phyloP scores from a whole-genome alignment of 75 land plant genomes.

The Picea sitchensis region DNA sequence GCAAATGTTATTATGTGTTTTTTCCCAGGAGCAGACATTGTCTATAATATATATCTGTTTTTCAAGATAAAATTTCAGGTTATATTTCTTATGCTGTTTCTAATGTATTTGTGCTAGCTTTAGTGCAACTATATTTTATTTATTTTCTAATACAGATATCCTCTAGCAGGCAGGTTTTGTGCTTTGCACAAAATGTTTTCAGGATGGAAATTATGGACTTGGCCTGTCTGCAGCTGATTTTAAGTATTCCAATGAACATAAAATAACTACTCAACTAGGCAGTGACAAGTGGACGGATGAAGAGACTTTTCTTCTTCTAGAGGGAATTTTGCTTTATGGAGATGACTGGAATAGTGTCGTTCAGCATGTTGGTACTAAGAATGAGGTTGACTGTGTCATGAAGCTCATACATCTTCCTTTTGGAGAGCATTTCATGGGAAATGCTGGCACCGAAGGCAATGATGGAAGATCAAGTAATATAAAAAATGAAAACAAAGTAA shows the following conservation, averaged over 20 bases:
- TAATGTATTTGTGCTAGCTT: no score
- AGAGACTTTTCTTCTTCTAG: constrained; percentile 80
- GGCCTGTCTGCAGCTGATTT: constrained; percentile 41
- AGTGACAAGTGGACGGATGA: constrained; percentile 66
- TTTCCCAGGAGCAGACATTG: no score
- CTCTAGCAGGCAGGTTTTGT: constrained; percentile 34
- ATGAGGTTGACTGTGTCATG: constrained; percentile 66
- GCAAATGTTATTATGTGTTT: no score
- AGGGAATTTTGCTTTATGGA: constrained; percentile 67
- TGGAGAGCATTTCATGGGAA: constrained; percentile 63
- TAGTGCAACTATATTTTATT: no score
- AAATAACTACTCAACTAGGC: neutral
- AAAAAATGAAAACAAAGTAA: constrained; percentile 13
- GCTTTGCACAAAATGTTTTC: constrained; percentile 64
- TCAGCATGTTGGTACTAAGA: constrained; percentile 64
- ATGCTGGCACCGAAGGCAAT: constrained; percentile 15
- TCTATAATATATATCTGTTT: no score
- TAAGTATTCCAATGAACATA: constrained; percentile 10
- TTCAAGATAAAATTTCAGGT: no score
- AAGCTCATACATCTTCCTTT: constrained; percentile 85
- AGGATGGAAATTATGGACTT: constrained; percentile 37
- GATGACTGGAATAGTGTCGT: constrained; percentile 85
- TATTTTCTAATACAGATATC: no score
- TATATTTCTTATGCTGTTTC: no score
- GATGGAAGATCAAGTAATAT: neutral